Conservation (phyloP, 441 rosid species). For the Syzygium syzygioides region DNA sequence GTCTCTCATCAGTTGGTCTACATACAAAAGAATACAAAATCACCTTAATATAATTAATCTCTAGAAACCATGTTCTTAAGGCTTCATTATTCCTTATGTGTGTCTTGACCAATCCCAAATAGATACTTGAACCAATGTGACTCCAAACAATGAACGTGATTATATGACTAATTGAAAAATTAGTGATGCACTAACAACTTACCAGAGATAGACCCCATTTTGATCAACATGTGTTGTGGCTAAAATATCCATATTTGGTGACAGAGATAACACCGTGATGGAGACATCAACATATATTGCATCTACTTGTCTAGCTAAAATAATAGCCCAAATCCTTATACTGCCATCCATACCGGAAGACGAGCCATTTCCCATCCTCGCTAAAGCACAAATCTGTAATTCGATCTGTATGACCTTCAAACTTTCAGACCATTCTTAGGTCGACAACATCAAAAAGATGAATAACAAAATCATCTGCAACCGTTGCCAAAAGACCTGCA, state of each 20-base stretch:
- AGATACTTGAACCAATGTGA: neutral
- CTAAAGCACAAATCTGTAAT: slow-evolving; percentile 87
- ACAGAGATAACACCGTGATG: slow-evolving; percentile 83
- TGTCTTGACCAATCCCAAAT: neutral
- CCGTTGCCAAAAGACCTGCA: slow-evolving; percentile 88
- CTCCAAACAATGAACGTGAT: neutral
- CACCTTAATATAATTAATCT: neutral
- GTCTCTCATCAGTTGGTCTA: neutral
- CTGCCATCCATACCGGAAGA: slow-evolving; percentile 97
- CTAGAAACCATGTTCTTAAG: neutral
- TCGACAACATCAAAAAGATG: slow-evolving; percentile 74
- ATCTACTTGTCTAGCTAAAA: slow-evolving; percentile 89
- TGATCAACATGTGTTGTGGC: slow-evolving; percentile 95
- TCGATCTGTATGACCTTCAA: slow-evolving; percentile 92
- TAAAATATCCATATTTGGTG: slow-evolving; percentile 91
- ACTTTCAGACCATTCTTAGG: slow-evolving; percentile 83
- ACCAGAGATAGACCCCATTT: slow-evolving; percentile 91
- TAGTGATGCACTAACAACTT: slow-evolving; percentile 14
- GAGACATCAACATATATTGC: slow-evolving; percentile 75
- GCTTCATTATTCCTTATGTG: too few species aligned
- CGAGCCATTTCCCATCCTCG: slow-evolving; percentile 97
- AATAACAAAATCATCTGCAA: slow-evolving; percentile 79
- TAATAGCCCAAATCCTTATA: slow-evolving; percentile 86
- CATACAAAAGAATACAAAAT: neutral
- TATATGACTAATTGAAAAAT: neutral